These are phyloP conservation scores for Anisodus acutangulus DNA, from an alignment of 257 asterid genomes.

Conservation along the genomic window DNA sequence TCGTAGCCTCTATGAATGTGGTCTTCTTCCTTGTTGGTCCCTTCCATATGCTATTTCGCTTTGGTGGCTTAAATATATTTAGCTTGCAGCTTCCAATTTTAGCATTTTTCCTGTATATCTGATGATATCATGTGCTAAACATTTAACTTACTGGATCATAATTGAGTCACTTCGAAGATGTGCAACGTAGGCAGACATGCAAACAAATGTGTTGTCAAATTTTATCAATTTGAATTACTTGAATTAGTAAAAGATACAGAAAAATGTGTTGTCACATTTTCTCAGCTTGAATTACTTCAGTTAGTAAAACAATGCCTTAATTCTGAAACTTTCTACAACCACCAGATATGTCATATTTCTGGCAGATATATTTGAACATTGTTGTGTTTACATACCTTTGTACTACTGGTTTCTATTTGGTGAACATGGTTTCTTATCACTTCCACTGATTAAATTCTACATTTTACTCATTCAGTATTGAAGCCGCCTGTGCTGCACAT, in stretches of 20 bases:
- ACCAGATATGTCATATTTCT: not conserved
- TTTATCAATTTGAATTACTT: not conserved
- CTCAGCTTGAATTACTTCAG: not conserved
- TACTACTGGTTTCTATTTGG: constrained; percentile 19
- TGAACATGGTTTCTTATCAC: constrained; percentile 14
- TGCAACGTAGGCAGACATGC: not conserved
- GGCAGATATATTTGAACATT: not conserved
- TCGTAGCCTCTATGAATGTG: not conserved
- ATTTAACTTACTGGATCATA: not conserved
- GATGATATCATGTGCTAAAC: not conserved
- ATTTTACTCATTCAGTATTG: constrained; percentile 60
- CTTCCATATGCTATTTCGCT: not conserved
- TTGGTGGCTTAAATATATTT: not conserved
- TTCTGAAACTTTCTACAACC: not conserved
- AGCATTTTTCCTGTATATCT: not conserved
- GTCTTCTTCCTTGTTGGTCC: not conserved
- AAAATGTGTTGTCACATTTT: not conserved
- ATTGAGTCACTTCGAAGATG: not conserved
- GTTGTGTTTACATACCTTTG: not conserved
- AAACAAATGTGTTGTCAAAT: not conserved
- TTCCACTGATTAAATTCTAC: not conserved
- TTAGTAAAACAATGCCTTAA: not conserved
- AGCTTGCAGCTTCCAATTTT: not conserved
- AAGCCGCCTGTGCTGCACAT: constrained; percentile 94
- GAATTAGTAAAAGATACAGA: not conserved